These are phyloP conservation scores for Solanum acaule DNA, from an alignment of 257 asterid genomes.

Conservation along the genomic window DNA sequence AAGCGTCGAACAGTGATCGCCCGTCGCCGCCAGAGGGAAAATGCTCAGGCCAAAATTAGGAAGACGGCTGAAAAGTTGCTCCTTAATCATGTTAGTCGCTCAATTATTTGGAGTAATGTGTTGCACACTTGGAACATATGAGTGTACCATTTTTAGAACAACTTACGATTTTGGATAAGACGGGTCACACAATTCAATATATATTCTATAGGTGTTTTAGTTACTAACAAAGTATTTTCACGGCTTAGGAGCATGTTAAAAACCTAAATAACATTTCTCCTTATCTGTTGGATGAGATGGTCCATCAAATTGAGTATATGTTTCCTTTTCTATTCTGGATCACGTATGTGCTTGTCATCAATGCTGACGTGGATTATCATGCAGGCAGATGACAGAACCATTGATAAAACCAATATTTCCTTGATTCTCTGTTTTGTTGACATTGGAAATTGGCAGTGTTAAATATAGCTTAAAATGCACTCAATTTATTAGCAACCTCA, in stretches of 20 bases:
- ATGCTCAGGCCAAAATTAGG: slow-evolving; percentile 91
- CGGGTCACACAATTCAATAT: background rate
- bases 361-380: background rate
- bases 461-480: background rate
- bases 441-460: background rate
- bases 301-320: background rate
- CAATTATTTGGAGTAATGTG: background rate
- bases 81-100: slow-evolving; percentile 63
- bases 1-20: slow-evolving; percentile 93
- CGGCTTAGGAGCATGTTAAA: background rate
- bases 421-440: background rate
- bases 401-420: background rate
- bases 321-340: background rate
- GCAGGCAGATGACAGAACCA: background rate
- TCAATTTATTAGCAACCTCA: background rate
- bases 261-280: background rate
- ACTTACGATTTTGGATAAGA: background rate
- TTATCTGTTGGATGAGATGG: background rate
- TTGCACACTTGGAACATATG: background rate
- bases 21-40: slow-evolving; percentile 94
- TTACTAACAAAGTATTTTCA: background rate
- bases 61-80: slow-evolving; percentile 96
- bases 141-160: background rate
- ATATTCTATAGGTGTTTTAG: background rate
- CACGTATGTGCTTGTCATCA: background rate